Conservation (phyloP, 1,284 basidiomycete genomes). For the Gomphus bonarii region DNA sequence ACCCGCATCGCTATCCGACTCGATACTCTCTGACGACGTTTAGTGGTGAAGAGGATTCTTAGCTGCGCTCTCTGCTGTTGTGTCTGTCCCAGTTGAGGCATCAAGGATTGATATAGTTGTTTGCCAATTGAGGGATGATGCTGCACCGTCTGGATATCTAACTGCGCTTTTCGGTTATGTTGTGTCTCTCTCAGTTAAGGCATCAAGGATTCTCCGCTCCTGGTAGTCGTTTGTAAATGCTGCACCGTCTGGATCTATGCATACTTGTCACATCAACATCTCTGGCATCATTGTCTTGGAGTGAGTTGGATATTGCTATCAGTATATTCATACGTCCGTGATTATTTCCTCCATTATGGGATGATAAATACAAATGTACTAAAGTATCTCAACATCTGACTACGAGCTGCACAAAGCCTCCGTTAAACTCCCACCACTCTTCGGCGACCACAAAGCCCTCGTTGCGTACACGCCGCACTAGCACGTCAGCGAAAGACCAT, state of each 20-base stretch:
- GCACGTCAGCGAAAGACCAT: slow-evolving; percentile 3
- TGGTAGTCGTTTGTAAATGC: too few species aligned
- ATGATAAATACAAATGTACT: too few species aligned
- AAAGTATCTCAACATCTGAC: slow-evolving; percentile 1
- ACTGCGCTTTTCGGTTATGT: too few species aligned
- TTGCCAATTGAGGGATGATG: background rate
- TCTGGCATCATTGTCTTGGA: too few species aligned
- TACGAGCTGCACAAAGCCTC: slow-evolving; percentile 3
- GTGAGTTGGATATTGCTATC: too few species aligned
- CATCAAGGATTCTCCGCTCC: too few species aligned
- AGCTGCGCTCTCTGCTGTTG: background rate
- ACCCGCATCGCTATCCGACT: slow-evolving; percentile 1
- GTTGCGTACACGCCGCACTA: slow-evolving; percentile 2
- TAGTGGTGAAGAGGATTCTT: background rate
- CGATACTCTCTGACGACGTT: background rate
- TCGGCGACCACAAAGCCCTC: slow-evolving; percentile 3
- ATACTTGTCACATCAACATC: too few species aligned
- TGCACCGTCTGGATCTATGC: too few species aligned
- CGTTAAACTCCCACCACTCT: slow-evolving; percentile 6
- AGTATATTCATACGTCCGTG: too few species aligned
- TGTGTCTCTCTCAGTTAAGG: too few species aligned
- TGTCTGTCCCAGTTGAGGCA: background rate
- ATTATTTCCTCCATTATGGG: too few species aligned
- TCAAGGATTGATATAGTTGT: background rate
- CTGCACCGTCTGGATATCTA: background rate